Evolutionary conservation across 768 basidiomycete genomes (phyloP).

Genomic region (Saitozyma podzolica): DNA sequence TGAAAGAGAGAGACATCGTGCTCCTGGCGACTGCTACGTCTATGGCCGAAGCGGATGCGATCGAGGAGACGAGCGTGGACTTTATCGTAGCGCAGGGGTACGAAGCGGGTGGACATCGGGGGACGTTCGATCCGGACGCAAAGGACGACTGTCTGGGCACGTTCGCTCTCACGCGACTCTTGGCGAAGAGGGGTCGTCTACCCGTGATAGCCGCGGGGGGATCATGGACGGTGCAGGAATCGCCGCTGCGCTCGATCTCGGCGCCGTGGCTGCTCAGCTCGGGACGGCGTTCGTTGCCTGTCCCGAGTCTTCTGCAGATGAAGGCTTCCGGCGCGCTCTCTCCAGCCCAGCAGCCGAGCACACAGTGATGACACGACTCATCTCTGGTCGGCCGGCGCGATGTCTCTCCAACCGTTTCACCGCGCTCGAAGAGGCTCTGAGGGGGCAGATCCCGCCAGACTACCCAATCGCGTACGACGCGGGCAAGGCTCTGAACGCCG

Average conservation of each 20-base stretch:
- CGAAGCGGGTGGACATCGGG: slow-evolving; percentile 44
- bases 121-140: slow-evolving; percentile 29
- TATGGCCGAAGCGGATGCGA: slow-evolving; percentile 23
- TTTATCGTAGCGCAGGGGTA: slow-evolving; percentile 40
- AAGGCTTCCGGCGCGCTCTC: slow-evolving; percentile 26
- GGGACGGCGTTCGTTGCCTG: slow-evolving; percentile 39
- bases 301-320: slow-evolving; percentile 38
- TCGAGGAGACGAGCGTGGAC: slow-evolving; percentile 30
- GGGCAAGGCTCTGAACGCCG: slow-evolving; percentile 36
- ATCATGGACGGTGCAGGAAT: slow-evolving; percentile 43
- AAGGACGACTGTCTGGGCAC: slow-evolving; percentile 30
- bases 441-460: slow-evolving; percentile 15
- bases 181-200: slow-evolving; percentile 7
- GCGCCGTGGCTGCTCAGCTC: slow-evolving; percentile 35
- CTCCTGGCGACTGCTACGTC: slow-evolving; percentile 33
- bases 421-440: slow-evolving; percentile 8
- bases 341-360: slow-evolving; percentile 6
- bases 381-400: slow-evolving; percentile 45
- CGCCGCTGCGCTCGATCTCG: slow-evolving; percentile 21
- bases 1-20: slow-evolving; percentile 22
- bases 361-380: slow-evolving; percentile 26
- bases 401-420: slow-evolving; percentile 33
- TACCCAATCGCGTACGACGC: slow-evolving; percentile 44
- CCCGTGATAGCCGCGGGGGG: slow-evolving; percentile 43
- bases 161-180: slow-evolving; percentile 19